Conservation (phyloP, 73 alveolate species). For the Stentor roeselii region DNA sequence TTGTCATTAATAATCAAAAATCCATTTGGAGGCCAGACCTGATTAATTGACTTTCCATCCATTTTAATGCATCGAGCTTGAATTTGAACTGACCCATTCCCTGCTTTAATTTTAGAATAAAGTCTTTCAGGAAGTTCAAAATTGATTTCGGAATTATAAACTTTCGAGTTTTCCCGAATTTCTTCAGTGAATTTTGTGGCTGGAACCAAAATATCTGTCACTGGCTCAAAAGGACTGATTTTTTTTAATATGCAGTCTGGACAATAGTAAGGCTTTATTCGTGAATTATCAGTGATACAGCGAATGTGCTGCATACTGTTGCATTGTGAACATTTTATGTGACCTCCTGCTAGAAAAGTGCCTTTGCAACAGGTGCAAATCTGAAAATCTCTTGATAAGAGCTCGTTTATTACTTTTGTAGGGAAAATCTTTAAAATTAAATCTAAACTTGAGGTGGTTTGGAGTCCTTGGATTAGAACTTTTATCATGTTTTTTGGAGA, state of each 20-base stretch:
- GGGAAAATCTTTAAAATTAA: too few relatives aligned
- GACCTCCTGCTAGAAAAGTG: too few relatives aligned
- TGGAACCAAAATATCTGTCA: background rate
- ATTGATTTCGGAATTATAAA: conserved; percentile 11
- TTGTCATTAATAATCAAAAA: background rate
- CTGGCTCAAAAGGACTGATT: conserved; percentile 13
- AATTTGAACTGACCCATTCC: conserved; percentile 20
- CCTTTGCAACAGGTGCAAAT: too few relatives aligned
- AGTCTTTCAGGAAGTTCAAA: too few relatives aligned
- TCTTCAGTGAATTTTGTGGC: background rate
- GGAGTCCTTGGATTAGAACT: too few relatives aligned
- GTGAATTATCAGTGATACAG: background rate
- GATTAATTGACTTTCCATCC: conserved; percentile 10
- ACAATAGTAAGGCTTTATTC: conserved; percentile 12
- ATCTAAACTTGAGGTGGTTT: too few relatives aligned
- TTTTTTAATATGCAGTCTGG: background rate
- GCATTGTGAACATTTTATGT: conserved; percentile 7
- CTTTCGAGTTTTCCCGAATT: background rate
- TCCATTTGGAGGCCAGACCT: conserved; percentile 23
- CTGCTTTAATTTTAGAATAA: background rate
- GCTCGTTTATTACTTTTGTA: too few relatives aligned
- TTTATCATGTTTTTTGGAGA: too few relatives aligned
- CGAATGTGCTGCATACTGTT: conserved; percentile 3
- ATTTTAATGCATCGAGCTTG: conserved; percentile 27
- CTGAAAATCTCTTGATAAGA: too few relatives aligned